Percentiles rank a stretch among this genome's conserved stretches.
phyloP scores from a whole-genome alignment of 2,329 filamentous ascomycete genomes.

The Pseudogymnoascus sp. region DNA sequence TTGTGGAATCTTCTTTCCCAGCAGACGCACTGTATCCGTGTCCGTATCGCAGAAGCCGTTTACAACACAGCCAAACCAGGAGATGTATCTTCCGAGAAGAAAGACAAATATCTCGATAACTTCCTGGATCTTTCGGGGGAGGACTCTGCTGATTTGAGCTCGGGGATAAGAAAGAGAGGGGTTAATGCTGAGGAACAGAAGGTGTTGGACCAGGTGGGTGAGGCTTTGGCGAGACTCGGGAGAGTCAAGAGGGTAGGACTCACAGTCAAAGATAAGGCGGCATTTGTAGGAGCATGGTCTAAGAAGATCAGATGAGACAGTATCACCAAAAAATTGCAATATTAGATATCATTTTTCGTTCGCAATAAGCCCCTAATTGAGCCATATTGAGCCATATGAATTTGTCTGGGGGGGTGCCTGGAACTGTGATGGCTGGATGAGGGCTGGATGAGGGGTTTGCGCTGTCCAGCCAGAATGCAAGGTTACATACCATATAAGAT shows the following conservation, averaged over 20 bases:
- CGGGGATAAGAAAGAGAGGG: neutral
- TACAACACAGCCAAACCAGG: slow-evolving; percentile 38
- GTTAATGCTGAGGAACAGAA: slow-evolving; percentile 49
- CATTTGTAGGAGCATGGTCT: slow-evolving; percentile 68
- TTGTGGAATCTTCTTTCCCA: slow-evolving; percentile 79
- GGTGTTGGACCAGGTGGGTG: slow-evolving; percentile 70
- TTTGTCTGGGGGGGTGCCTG: neutral
- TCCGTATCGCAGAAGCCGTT: slow-evolving; percentile 76
- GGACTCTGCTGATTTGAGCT: slow-evolving; percentile 16
- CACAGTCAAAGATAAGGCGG: slow-evolving; percentile 71
- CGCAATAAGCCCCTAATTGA: neutral
- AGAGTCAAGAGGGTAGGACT: slow-evolving; percentile 83
- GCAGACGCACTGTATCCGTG: slow-evolving; percentile 81
- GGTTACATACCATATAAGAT: neutral
- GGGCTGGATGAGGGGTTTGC: neutral
- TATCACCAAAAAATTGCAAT: neutral
- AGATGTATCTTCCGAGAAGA: slow-evolving; percentile 21
- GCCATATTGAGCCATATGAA: neutral
- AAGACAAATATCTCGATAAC: slow-evolving; percentile 27
- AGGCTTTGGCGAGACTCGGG: slow-evolving; percentile 78
- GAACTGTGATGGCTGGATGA: neutral
- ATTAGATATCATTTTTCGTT: neutral
- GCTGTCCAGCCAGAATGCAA: neutral
- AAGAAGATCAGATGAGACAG: slow-evolving; percentile 29
- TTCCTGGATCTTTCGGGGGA: slow-evolving; percentile 22